A percentile compares a stretch with the other conserved stretches of the same genome.
These are phyloP conservation scores for Chernovozyma aurita DNA, from an alignment of 1,139 yeast genomes.

Conservation along the genomic window DNA sequence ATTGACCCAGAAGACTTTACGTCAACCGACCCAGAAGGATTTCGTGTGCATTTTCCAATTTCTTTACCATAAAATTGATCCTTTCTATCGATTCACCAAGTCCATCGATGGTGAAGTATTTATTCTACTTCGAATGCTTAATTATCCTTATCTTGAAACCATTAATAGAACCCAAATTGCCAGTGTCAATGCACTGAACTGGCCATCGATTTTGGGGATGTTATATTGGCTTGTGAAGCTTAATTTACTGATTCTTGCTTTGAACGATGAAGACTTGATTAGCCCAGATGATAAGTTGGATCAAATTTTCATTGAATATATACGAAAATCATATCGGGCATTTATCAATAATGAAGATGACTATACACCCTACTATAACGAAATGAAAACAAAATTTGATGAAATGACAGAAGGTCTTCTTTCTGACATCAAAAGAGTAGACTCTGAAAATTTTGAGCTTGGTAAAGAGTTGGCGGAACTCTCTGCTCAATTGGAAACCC, in stretches of 20 bases:
- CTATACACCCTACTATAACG: conserved; percentile 48
- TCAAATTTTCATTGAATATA: conserved; percentile 61
- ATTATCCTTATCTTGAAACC: conserved; percentile 78
- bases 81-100: conserved; percentile 65
- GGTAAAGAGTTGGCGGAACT: conserved; percentile 22
- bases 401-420: conserved; percentile 31
- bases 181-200: conserved; percentile 88
- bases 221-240: conserved; percentile 73
- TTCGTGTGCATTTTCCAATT: conserved; percentile 77
- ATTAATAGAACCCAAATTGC: conserved; percentile 80
- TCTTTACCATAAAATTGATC: conserved; percentile 72
- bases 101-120: conserved; percentile 76
- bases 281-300: conserved; percentile 44
- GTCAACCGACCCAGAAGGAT: conserved; percentile 84
- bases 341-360: conserved; percentile 65
- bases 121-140: conserved; percentile 55
- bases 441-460: conserved; percentile 41
- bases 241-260: conserved; percentile 34
- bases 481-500: conserved; percentile 23
- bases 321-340: conserved; percentile 61
- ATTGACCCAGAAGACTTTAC: conserved; percentile 59
- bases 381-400: conserved; percentile 53
- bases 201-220: conserved; percentile 84
- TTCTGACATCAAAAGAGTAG: conserved; percentile 34
- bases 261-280: not conserved